A percentile compares a stretch with the other conserved stretches of the same genome.
Evolutionary conservation across 2,329 filamentous ascomycete genomes (phyloP).

Genomic region (Penicillium sp.): DNA sequence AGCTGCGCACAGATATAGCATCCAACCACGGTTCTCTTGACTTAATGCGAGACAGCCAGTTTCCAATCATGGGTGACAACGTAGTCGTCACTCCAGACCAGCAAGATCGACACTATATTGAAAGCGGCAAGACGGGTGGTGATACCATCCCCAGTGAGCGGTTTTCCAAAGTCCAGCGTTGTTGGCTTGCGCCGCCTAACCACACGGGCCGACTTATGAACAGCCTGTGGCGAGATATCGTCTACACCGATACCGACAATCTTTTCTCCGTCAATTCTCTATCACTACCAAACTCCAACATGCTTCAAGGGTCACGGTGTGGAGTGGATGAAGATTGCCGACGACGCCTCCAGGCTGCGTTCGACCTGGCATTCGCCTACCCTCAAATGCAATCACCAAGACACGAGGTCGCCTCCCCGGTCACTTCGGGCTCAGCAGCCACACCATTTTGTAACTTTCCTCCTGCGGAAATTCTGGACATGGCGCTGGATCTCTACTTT

Average conservation of each 20-base stretch:
- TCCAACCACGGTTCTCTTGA: conserved; percentile 33
- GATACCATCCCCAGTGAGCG: conserved; percentile 41
- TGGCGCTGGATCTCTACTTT: conserved; percentile 54
- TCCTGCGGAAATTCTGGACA: conserved; percentile 54
- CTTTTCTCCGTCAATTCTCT: conserved; percentile 34
- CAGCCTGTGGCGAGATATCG: conserved; percentile 42
- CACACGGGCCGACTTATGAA: conserved; percentile 42
- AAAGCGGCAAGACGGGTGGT: conserved; percentile 21
- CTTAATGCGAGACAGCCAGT: conserved; percentile 25
- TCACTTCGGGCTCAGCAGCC: conserved; percentile 20
- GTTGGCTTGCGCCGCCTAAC: conserved; percentile 42
- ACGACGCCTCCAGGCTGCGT: conserved; percentile 38
- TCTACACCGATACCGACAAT: conserved; percentile 38
- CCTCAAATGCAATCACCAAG: conserved; percentile 20
- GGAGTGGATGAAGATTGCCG: conserved; percentile 46
- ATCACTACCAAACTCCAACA: conserved; percentile 20
- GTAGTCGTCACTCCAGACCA: conserved; percentile 21
- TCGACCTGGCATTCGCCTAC: conserved; percentile 27
- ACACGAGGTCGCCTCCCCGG: conserved; percentile 18
- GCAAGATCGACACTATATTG: conserved; percentile 24
- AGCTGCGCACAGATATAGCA: conserved; percentile 31
- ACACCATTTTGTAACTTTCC: conserved; percentile 42
- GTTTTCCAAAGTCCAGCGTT: conserved; percentile 43
- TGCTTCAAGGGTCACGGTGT: conserved; percentile 33
- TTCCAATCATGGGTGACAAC: conserved; percentile 26